A percentile compares a stretch with the other conserved stretches of the same genome.
Evolutionary conservation across 2,329 filamentous ascomycete genomes (phyloP).

Genomic region (Lomentospora prolificans): DNA sequence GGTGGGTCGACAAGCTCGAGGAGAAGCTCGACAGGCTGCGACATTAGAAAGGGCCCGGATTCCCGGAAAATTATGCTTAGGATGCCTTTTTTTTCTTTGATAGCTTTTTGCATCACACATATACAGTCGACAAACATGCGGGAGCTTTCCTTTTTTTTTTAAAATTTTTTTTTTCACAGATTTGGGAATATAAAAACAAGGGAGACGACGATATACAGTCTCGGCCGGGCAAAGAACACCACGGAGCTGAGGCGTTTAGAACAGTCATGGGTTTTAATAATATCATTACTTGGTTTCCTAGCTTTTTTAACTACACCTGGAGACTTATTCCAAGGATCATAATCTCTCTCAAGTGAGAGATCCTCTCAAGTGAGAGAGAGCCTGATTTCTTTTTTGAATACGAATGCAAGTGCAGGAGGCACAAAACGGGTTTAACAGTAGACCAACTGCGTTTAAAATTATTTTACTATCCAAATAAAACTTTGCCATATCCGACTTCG

Average conservation of each 20-base stretch:
- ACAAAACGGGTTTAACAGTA: no score
- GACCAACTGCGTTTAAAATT: no score
- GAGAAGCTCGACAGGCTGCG: conserved; percentile 10
- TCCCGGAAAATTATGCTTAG: conserved; percentile 2
- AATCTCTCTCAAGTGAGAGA: no score
- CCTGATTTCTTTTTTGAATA: not conserved
- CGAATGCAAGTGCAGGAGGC: not conserved
- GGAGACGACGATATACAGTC: not conserved
- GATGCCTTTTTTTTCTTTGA: conserved; percentile 7
- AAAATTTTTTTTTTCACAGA: not conserved
- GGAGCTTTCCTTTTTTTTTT: not conserved
- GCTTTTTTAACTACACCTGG: no score
- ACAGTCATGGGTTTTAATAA: not conserved
- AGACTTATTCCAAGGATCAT: no score
- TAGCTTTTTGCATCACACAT: not conserved
- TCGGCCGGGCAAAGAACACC: not conserved
- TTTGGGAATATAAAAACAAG: not conserved
- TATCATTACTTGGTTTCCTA: no score
- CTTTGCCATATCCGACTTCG: not conserved
- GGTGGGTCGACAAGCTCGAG: conserved; percentile 23
- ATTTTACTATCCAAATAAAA: no score
- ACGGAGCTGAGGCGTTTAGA: conserved; percentile 3
- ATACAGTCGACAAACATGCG: no score
- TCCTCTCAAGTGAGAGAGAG: no score
- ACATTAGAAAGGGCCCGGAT: conserved; percentile 8